Evolutionary conservation across 192 early-diverging fungal genomes (phyloP), one percentile per base, ranked within the genome.

Genomic region (Funneliformis geosporum): DNA sequence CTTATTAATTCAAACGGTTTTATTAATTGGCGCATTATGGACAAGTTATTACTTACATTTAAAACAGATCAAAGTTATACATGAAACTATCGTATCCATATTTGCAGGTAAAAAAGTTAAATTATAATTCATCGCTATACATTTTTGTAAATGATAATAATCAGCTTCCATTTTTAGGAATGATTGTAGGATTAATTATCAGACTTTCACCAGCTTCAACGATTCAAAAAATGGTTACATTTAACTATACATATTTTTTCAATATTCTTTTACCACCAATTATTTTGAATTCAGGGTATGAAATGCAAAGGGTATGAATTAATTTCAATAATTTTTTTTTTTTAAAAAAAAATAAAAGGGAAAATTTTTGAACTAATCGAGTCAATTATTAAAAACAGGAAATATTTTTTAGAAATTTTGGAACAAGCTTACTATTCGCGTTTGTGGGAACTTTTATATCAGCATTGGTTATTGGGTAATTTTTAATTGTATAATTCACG

Each of bases 231-330:
- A 93, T 96, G 87, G 92, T 99, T 23, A 91, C 92, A n/a, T 97
- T 98, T 80, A 91, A 96, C 73, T 91, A 92, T 81, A 91, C 90
- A 0, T 93, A 96, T 67, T 99, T 99, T 78, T 99, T 99, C 89
- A 99, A 98, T 83, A 83, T 99, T 78, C 82, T 99, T 5, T 89
- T 99, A 74, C 98, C 98, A 21, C 98, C 98, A 9, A 98, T 99
- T 78, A 98, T 99, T 81, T 87, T 99, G 33, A 96, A 97, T 82
- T 97, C 96, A 42, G 97, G 97, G 11, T 99, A 96, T 82, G 95
- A 96, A 70, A 87, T 99, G 88, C 95, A 98, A 78, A 90, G 92
- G 85, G 93, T 92, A 81, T 70, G 50, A 6, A 55, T 18, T 21
- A 55, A 55, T 55, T 55, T 55, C 2, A 7, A 1, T 11, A 21